A percentile compares a stretch with the other conserved stretches of the same genome.
Evolutionary conservation across 768 basidiomycete genomes (phyloP).

Genomic region (Tylopilus plumbeoviolaceoides): DNA sequence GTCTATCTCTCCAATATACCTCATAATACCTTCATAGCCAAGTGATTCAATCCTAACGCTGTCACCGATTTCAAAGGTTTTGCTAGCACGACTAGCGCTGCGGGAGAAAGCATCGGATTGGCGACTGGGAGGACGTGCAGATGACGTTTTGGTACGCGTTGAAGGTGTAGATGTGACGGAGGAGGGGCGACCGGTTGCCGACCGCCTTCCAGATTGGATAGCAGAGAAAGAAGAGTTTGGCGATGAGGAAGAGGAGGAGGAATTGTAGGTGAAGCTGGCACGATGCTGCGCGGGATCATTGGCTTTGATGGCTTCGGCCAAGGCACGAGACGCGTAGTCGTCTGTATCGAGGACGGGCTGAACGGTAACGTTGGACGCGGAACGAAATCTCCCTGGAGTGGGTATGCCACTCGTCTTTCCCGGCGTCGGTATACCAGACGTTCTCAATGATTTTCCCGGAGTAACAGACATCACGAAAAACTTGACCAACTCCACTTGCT

Average conservation of each 20-base stretch:
- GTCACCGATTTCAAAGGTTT: slow-evolving; percentile 68
- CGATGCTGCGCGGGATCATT: slow-evolving; percentile 78
- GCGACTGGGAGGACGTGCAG: slow-evolving; percentile 59
- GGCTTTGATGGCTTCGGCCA: slow-evolving; percentile 74
- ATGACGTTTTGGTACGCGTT: slow-evolving; percentile 50
- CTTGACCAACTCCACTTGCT: not conserved
- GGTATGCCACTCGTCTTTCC: slow-evolving; percentile 52
- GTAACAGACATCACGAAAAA: slow-evolving; percentile 36
- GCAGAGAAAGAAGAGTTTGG: slow-evolving; percentile 39
- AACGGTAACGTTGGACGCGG: slow-evolving; percentile 49
- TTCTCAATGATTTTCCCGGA: slow-evolving; percentile 37
- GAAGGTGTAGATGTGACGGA: slow-evolving; percentile 54
- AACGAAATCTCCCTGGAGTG: slow-evolving; percentile 68
- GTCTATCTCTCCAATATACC: slow-evolving; percentile 81
- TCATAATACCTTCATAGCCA: slow-evolving; percentile 80
- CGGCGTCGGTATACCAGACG: slow-evolving; percentile 45
- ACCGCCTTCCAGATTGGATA: slow-evolving; percentile 39
- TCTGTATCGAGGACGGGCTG: slow-evolving; percentile 36
- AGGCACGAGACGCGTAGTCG: slow-evolving; percentile 66
- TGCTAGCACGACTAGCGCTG: slow-evolving; percentile 41
- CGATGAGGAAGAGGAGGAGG: slow-evolving; percentile 44
- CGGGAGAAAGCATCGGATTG: slow-evolving; percentile 57
- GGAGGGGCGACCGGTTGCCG: slow-evolving; percentile 54
- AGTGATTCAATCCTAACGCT: slow-evolving; percentile 83
- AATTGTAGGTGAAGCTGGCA: slow-evolving; percentile 35